Percentiles rank a stretch among this genome's conserved stretches.
phyloP scores from a whole-genome alignment of 495 filamentous ascomycete genomes.

The Stereocaulon alpinum region DNA sequence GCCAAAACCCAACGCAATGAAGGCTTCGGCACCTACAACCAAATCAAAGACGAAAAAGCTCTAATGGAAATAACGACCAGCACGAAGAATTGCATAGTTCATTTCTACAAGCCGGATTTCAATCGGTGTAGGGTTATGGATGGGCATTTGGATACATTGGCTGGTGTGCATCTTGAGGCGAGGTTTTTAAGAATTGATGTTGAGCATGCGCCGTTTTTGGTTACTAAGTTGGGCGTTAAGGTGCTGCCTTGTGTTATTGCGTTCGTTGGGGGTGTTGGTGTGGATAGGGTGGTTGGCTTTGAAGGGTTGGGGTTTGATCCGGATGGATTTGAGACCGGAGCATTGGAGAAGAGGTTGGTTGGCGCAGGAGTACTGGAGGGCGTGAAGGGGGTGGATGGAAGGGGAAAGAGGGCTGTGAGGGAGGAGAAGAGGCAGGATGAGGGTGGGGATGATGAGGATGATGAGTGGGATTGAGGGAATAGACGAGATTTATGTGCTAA shows the following conservation, averaged over 20 bases:
- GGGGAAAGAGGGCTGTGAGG: slow-evolving; percentile 28
- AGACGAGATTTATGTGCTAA: background rate
- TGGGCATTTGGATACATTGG: slow-evolving; percentile 46
- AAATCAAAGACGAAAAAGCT: slow-evolving; percentile 53
- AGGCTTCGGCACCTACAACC: slow-evolving; percentile 42
- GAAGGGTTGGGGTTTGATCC: slow-evolving; percentile 53
- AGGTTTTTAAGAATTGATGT: slow-evolving; percentile 61
- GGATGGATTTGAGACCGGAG: slow-evolving; percentile 51
- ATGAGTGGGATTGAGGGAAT: slow-evolving; percentile 54
- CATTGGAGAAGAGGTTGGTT: slow-evolving; percentile 55
- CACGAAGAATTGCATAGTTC: slow-evolving; percentile 54
- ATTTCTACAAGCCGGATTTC: slow-evolving; percentile 71
- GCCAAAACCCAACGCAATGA: slow-evolving; percentile 31
- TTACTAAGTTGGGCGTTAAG: slow-evolving; percentile 56
- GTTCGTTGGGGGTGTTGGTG: slow-evolving; percentile 56
- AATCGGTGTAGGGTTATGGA: slow-evolving; percentile 63
- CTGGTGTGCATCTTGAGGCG: slow-evolving; percentile 55
- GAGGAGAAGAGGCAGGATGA: slow-evolving; percentile 29
- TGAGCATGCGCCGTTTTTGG: slow-evolving; percentile 62
- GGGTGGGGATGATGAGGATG: slow-evolving; percentile 46
- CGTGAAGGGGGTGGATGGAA: slow-evolving; percentile 28
- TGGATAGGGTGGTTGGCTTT: slow-evolving; percentile 65
- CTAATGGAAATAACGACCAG: slow-evolving; percentile 61
- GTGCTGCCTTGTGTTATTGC: slow-evolving; percentile 68
- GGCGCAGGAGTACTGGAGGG: slow-evolving; percentile 47